Evolutionary conservation across 306 rosid species (phyloP).

Genomic region (Prunus davidiana): DNA sequence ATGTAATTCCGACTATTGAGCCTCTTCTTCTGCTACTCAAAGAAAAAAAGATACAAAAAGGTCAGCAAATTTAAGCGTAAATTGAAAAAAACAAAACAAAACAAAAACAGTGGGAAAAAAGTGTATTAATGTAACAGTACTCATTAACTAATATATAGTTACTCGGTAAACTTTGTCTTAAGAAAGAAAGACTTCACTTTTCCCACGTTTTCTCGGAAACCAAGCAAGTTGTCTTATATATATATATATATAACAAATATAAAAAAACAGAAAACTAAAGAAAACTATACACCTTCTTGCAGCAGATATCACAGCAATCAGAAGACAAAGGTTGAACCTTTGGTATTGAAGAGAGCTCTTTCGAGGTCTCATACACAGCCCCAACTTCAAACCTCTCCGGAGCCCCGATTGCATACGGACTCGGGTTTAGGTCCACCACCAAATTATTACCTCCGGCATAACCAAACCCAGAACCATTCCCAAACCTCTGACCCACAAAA

Average conservation of each 20-base stretch:
- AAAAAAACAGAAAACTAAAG: not conserved
- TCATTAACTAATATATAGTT: not conserved
- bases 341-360: conserved; percentile 93
- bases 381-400: conserved; percentile 24
- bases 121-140: conserved; percentile 9
- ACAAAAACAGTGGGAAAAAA: not conserved
- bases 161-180: not conserved
- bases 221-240: not conserved
- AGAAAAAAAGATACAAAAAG: not conserved
- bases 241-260: not conserved
- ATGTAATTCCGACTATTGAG: conserved; percentile 21
- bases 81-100: not conserved
- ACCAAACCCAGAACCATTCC: conserved; percentile 11
- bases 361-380: conserved; percentile 48
- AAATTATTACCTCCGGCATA: conserved; percentile 19
- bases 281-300: conserved; percentile 57
- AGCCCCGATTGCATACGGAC: conserved; percentile 24
- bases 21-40: conserved; percentile 47
- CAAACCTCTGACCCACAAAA: conserved; percentile 20
- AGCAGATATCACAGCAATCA: conserved; percentile 38
- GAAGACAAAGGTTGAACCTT: conserved; percentile 28
- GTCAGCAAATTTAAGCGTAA: not conserved
- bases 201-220: conserved; percentile 16
- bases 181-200: not conserved
- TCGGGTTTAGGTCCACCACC: conserved; percentile 22